Base-by-base conservation (phyloP, 2,329 filamentous ascomycete species). In the Apiospora kogelbergensis region DNA sequence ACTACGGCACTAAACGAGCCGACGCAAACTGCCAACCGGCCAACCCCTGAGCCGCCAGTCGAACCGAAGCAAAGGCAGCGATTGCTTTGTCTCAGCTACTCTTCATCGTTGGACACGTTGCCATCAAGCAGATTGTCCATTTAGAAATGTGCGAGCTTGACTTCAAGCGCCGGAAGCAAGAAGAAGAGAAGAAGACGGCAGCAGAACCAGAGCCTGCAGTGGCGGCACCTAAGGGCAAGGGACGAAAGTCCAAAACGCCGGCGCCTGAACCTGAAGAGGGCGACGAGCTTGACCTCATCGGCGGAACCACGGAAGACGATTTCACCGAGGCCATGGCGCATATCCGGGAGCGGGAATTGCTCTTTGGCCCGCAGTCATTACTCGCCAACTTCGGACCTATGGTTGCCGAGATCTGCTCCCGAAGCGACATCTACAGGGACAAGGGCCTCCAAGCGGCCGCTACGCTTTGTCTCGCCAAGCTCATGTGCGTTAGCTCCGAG, bases 41-140 rank as follows among this genome's bases (percentile, higher is more conserved):
- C 67, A 26, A 13, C 70, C n/a, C 76, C 74, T 44, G 77, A 80
- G 53, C 75, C 77, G 20, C 71, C 77, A 6, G 80, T 71, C n/a
- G 83, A 83, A 72, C 80, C 84, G 10, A 89, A 86, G 76, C 88
- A 91, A 40, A 91, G 73, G 88, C 90, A 5, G 90, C 93, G 1
- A 86, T 94, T 63, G 90, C 89, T 0, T 85, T 99, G 1, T 97
- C 96, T 0, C 96, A 98, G 76, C 86, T 99, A 1, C 85, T 99
- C 0, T 98, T 98, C 78, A 92, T 97, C 44, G 95, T 98, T 40
- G 96, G 96, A 0, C 96, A 99, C 77, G 93, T 98, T 64, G 96
- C 96, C 17, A 96, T 99, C 78, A 99, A 99, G 82, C 97, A 99
- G 78, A 99, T 99, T 74, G 97, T 99, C 0, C 96, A 99, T 78